These are phyloP conservation scores for Collariella sp. DNA, from an alignment of 495 filamentous ascomycete genomes.

Conservation along the genomic window DNA sequence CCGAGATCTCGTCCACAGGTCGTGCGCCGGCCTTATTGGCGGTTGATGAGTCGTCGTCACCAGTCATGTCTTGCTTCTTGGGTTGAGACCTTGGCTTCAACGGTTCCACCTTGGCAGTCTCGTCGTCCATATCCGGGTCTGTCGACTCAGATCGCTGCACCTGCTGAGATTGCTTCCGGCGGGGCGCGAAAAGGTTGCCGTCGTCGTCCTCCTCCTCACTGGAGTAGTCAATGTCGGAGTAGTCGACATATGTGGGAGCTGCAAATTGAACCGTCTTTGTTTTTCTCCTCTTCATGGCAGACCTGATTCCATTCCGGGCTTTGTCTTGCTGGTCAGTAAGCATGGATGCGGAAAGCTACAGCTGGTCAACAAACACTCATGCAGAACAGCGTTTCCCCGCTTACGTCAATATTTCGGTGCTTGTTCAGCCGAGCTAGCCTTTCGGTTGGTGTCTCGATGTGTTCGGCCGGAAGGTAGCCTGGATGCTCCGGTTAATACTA, in stretches of 20 bases:
- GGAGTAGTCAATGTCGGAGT: slow-evolving; percentile 83
- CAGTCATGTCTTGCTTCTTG: slow-evolving; percentile 32
- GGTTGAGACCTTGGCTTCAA: slow-evolving; percentile 34
- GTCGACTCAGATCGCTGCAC: slow-evolving; percentile 24
- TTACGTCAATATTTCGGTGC: slow-evolving; percentile 93
- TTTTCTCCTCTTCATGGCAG: slow-evolving; percentile 79
- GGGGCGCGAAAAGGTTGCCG: slow-evolving; percentile 21
- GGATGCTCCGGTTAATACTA: slow-evolving; percentile 13
- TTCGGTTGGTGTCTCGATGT: slow-evolving; percentile 98
- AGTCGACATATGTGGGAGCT: slow-evolving; percentile 79
- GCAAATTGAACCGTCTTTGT: slow-evolving; percentile 85
- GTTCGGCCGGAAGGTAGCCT: slow-evolving; percentile 96
- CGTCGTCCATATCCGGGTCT: slow-evolving; percentile 33
- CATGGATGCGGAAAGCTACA: slow-evolving; percentile 84
- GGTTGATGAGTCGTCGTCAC: slow-evolving; percentile 27
- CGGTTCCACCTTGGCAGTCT: slow-evolving; percentile 43
- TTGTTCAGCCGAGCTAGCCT: slow-evolving; percentile 91
- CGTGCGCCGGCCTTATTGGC: slow-evolving; percentile 22
- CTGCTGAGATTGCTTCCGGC: slow-evolving; percentile 28
- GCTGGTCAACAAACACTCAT: slow-evolving; percentile 5
- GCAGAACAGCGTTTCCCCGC: slow-evolving; percentile 22
- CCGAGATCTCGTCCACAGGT: slow-evolving; percentile 60
- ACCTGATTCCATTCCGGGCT: slow-evolving; percentile 78
- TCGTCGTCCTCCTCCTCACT: slow-evolving; percentile 68
- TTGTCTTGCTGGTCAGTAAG: slow-evolving; percentile 85